Conservation (phyloP, 2,329 filamentous ascomycete species). For the Pseudocercospora eumusae region DNA sequence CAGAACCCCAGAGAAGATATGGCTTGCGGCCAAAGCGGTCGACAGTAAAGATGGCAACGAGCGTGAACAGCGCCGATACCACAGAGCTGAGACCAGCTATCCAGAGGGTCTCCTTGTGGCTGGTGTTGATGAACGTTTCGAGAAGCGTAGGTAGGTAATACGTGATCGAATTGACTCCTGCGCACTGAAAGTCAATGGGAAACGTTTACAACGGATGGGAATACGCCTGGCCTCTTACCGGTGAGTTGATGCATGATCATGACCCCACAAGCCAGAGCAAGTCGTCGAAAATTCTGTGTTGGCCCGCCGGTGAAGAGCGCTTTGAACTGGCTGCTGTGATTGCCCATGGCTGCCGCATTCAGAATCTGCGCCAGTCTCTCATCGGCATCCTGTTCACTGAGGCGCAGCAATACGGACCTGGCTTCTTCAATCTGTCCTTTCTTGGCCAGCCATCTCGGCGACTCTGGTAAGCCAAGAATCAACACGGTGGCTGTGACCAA, state of each 20-base stretch:
- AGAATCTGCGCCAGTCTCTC: constrained; percentile 44
- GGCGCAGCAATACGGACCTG: constrained; percentile 50
- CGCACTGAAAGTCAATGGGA: no score
- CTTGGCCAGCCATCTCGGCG: constrained; percentile 24
- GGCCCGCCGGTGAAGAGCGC: constrained; percentile 62
- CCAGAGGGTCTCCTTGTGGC: constrained; percentile 17
- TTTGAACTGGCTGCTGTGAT: constrained; percentile 48
- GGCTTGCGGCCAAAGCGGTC: constrained; percentile 17
- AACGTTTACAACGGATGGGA: no score
- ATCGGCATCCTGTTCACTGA: constrained; percentile 55
- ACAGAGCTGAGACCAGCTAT: constrained; percentile 20
- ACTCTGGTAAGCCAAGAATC: constrained; percentile 22
- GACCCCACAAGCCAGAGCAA: constrained; percentile 13
- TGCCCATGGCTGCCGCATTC: constrained; percentile 14
- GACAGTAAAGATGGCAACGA: constrained; percentile 16
- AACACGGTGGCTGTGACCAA: constrained; percentile 40
- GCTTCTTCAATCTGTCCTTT: constrained; percentile 21
- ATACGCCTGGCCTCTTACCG: not conserved
- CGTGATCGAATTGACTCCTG: constrained; percentile 13
- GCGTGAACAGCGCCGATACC: constrained; percentile 11
- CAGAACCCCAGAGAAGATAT: constrained; percentile 17
- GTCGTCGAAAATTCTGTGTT: constrained; percentile 64
- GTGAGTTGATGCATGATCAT: constrained; percentile 19
- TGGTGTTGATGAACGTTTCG: constrained; percentile 12
- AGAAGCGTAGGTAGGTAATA: constrained; percentile 20